These are phyloP conservation scores for Cyberlindnera mississippiensis DNA, from an alignment of 805 yeast genomes.

Conservation along the genomic window DNA sequence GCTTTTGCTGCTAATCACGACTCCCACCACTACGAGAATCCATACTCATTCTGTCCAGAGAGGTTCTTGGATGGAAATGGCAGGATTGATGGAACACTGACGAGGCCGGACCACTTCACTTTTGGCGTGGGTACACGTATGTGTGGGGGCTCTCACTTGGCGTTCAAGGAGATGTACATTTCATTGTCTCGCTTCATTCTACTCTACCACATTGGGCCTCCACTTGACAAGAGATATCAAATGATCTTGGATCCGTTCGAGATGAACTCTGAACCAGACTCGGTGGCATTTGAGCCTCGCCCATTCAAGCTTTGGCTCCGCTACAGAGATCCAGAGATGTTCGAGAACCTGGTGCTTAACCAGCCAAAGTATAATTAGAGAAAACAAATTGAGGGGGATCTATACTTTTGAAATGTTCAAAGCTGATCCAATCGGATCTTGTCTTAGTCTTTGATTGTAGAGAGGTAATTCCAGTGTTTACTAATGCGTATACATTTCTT, in stretches of 20 bases:
- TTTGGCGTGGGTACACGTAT: slow-evolving; percentile 71
- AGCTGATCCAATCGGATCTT: no score
- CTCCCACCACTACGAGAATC: slow-evolving; percentile 35
- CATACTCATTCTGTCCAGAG: slow-evolving; percentile 47
- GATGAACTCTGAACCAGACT: slow-evolving; percentile 48
- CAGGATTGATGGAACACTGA: slow-evolving; percentile 8
- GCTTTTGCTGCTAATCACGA: slow-evolving; percentile 73
- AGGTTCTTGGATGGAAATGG: slow-evolving; percentile 42
- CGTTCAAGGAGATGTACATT: slow-evolving; percentile 60
- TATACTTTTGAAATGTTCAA: no score
- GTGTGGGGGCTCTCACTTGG: slow-evolving; percentile 68
- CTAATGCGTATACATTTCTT: no score
- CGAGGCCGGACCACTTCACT: slow-evolving; percentile 37
- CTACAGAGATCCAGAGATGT: slow-evolving; percentile 27
- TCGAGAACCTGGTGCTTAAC: slow-evolving; percentile 4
- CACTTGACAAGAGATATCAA: slow-evolving; percentile 27
- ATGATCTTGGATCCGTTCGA: slow-evolving; percentile 48
- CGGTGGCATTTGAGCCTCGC: slow-evolving; percentile 61
- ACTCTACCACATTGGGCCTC: slow-evolving; percentile 45
- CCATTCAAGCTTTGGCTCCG: slow-evolving; percentile 34
- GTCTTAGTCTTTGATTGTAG: no score
- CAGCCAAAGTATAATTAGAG: not conserved
- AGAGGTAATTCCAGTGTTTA: no score
- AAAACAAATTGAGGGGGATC: no score
- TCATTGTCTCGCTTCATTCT: slow-evolving; percentile 50